Percentiles rank a stretch among this genome's conserved stretches.
These are phyloP conservation scores for Pythium plurisporium DNA, from an alignment of 352 stramenopile genomes.

Conservation along the genomic window DNA sequence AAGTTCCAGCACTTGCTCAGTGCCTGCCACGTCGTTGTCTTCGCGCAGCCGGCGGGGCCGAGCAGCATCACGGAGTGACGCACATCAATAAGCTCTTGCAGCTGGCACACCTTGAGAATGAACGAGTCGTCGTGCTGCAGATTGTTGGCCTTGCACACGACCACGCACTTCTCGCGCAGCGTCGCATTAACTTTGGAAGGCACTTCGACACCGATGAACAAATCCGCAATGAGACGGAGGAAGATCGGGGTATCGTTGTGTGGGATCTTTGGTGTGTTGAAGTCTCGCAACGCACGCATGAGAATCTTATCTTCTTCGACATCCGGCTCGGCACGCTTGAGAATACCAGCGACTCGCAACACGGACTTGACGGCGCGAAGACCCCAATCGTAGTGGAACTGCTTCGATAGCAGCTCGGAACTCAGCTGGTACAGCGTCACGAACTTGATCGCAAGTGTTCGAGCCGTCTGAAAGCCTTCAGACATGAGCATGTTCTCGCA, in stretches of 20 bases:
- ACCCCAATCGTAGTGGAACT: slow-evolving; percentile 91
- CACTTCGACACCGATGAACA: slow-evolving; percentile 93
- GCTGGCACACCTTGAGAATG: slow-evolving; percentile 83
- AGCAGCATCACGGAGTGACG: slow-evolving; percentile 87
- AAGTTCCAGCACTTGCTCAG: slow-evolving; percentile 87
- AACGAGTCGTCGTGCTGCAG: slow-evolving; percentile 84
- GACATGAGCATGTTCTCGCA: slow-evolving; percentile 91
- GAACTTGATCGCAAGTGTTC: slow-evolving; percentile 91
- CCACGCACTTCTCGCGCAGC: slow-evolving; percentile 89
- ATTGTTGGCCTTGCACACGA: slow-evolving; percentile 87
- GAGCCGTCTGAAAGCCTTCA: slow-evolving; percentile 83
- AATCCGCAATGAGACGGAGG: slow-evolving; percentile 77
- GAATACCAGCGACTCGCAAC: slow-evolving; percentile 78
- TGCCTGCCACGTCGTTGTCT: slow-evolving; percentile 83
- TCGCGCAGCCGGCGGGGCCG: slow-evolving; percentile 74
- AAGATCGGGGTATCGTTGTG: slow-evolving; percentile 88
- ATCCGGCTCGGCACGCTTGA: slow-evolving; percentile 77
- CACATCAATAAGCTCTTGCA: slow-evolving; percentile 86
- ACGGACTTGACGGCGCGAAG: slow-evolving; percentile 88
- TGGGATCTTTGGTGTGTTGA: slow-evolving; percentile 87
- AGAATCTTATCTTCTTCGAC: slow-evolving; percentile 86
- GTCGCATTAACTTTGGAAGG: slow-evolving; percentile 92
- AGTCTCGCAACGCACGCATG: slow-evolving; percentile 82
- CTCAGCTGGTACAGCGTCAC: slow-evolving; percentile 88
- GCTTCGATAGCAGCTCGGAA: slow-evolving; percentile 80